phyloP scores from a whole-genome alignment of 345 rosid genomes.

The Turritis glabra region DNA sequence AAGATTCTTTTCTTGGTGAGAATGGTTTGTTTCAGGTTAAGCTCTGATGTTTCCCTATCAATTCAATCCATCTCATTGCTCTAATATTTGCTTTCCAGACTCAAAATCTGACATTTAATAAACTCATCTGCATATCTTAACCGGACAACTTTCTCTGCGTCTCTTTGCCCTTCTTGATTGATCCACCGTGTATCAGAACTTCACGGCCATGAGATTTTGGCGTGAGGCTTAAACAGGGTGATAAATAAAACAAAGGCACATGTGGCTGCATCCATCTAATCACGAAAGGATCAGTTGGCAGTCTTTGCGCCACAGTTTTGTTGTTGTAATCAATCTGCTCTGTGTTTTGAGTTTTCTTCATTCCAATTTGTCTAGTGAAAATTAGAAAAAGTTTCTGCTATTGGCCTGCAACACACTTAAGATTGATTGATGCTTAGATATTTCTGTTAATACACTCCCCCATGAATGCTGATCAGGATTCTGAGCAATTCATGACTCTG shows the following conservation, averaged over 20 bases:
- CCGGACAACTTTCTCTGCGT: background rate
- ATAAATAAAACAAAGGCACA: slow-evolving; percentile 4
- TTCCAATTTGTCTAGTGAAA: background rate
- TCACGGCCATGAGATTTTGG: slow-evolving; percentile 31
- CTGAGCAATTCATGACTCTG: background rate
- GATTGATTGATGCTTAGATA: slow-evolving; percentile 2
- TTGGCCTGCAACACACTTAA: background rate
- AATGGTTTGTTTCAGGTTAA: background rate
- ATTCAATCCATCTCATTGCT: background rate
- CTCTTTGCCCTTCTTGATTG: background rate
- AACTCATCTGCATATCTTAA: background rate
- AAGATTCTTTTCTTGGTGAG: background rate
- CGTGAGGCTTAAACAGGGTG: slow-evolving; percentile 39
- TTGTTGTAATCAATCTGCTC: background rate
- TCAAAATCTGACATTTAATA: background rate
- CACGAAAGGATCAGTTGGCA: slow-evolving; percentile 28
- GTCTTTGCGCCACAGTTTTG: slow-evolving; percentile 19
- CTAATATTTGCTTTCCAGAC: background rate
- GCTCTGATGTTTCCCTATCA: slow-evolving; percentile 11
- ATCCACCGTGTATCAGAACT: slow-evolving; percentile 40
- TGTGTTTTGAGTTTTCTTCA: background rate
- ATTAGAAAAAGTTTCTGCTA: background rate
- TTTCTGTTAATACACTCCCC: background rate
- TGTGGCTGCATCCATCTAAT: slow-evolving; percentile 23
- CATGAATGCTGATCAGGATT: background rate